These are phyloP conservation scores for Rhodotorula mucilaginosa DNA, from an alignment of 1,284 basidiomycete species.

Conservation along the genomic window DNA sequence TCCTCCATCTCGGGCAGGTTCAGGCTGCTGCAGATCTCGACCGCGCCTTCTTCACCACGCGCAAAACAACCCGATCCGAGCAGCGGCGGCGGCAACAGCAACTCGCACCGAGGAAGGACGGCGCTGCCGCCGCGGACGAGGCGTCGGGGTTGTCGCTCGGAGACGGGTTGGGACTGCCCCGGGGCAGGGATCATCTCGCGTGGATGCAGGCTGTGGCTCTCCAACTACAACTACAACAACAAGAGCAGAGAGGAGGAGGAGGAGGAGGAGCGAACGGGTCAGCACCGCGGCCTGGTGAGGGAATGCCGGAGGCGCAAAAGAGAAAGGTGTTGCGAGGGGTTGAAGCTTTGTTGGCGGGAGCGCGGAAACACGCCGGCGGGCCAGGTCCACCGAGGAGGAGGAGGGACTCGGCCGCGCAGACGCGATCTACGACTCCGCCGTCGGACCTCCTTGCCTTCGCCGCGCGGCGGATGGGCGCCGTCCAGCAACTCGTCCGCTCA, in stretches of 20 bases:
- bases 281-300: neutral
- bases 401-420: too few species aligned
- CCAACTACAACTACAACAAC: neutral
- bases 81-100: neutral
- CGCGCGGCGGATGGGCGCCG: constrained; percentile 12
- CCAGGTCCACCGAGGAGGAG: too few species aligned
- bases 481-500: neutral
- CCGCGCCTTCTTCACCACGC: constrained; percentile 30
- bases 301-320: too few species aligned
- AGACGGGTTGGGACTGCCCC: constrained; percentile 14
- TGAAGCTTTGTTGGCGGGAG: too few species aligned
- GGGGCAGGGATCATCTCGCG: constrained; percentile 12
- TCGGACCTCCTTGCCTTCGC: constrained; percentile 17
- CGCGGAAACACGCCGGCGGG: too few species aligned
- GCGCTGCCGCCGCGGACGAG: neutral
- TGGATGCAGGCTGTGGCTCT: constrained; percentile 33
- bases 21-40: constrained; percentile 31
- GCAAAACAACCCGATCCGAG: neutral
- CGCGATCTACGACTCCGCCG: neutral
- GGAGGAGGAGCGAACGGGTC: neutral
- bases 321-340: too few species aligned
- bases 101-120: neutral
- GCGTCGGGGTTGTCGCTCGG: neutral
- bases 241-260: neutral
- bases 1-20: constrained; percentile 15